Conservation (phyloP, 768 basidiomycete species). For the Cyclocybe aegerita region DNA sequence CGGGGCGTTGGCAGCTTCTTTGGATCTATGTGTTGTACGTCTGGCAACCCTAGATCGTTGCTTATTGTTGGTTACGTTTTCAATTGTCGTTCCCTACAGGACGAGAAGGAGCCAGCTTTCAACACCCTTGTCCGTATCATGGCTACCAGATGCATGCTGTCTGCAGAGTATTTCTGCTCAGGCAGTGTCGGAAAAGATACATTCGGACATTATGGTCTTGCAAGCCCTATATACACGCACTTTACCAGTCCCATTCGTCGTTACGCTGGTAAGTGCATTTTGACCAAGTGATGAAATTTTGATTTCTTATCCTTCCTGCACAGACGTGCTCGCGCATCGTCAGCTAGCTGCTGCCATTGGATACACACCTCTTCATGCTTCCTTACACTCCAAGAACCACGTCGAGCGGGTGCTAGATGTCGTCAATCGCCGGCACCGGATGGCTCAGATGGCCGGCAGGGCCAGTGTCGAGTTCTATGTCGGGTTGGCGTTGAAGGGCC, state of each 20-base stretch:
- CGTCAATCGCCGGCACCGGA: slow-evolving; percentile 89
- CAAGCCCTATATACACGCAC: slow-evolving; percentile 95
- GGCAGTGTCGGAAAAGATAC: slow-evolving; percentile 91
- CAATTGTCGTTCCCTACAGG: slow-evolving; percentile 42
- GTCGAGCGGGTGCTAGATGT: slow-evolving; percentile 85
- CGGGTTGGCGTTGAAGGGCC: slow-evolving; percentile 82
- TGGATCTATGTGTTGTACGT: slow-evolving; percentile 85
- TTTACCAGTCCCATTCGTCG: slow-evolving; percentile 97
- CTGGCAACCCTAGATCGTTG: not conserved
- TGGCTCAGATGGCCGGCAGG: slow-evolving; percentile 97
- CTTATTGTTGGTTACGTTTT: not conserved
- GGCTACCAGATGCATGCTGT: slow-evolving; percentile 98
- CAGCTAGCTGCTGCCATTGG: slow-evolving; percentile 91
- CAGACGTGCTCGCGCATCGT: slow-evolving; percentile 92
- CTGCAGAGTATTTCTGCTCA: slow-evolving; percentile 97
- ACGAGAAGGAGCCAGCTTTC: slow-evolving; percentile 82
- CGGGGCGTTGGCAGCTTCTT: slow-evolving; percentile 80
- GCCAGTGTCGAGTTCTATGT: slow-evolving; percentile 99
- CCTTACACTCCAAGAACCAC: slow-evolving; percentile 83
- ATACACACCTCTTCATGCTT: slow-evolving; percentile 78
- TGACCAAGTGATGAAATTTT: too few species aligned
- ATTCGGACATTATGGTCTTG: slow-evolving; percentile 97
- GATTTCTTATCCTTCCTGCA: too few species aligned
- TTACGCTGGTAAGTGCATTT: slow-evolving; percentile 73
- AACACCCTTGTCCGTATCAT: slow-evolving; percentile 98